A percentile compares a stretch with the other conserved stretches of the same genome.
phyloP scores from a whole-genome alignment of 108 stramenopile genomes.

The Skeletonema potamos region DNA sequence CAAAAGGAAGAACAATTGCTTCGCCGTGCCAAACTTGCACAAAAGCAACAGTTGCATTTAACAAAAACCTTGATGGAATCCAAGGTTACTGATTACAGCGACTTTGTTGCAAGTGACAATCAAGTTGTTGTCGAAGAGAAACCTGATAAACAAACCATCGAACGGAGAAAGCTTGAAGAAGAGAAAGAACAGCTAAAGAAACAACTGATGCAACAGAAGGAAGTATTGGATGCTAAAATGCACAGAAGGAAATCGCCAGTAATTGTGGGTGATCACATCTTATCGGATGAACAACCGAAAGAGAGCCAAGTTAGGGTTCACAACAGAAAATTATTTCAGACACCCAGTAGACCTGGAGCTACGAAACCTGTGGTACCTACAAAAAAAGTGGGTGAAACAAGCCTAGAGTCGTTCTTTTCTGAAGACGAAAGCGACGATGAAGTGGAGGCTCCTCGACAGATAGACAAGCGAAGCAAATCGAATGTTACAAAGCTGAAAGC shows the following conservation, averaged over 20 bases:
- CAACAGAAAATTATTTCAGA: constrained; percentile 21
- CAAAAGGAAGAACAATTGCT: constrained; percentile 25
- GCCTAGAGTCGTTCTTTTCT: constrained; percentile 43
- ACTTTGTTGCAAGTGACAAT: constrained; percentile 5
- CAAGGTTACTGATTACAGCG: constrained; percentile 13
- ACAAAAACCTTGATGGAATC: constrained; percentile 13
- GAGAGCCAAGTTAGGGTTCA: background rate
- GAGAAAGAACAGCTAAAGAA: constrained; percentile 10
- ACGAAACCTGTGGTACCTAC: constrained; percentile 4
- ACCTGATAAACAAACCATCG: constrained; percentile 2
- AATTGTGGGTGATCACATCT: background rate
- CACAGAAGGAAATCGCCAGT: background rate
- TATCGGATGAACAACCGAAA: background rate
- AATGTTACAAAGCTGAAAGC: background rate
- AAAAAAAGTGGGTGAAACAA: background rate
- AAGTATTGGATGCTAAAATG: background rate
- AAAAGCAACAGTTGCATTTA: constrained; percentile 12
- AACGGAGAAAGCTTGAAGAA: constrained; percentile 18
- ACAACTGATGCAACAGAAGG: constrained; percentile 7
- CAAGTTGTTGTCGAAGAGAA: background rate
- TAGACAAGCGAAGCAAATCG: constrained; percentile 4
- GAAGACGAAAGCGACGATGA: constrained; percentile 31
- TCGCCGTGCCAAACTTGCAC: constrained; percentile 16
- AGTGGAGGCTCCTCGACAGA: constrained; percentile 5
- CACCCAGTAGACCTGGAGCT: background rate